phyloP scores from a whole-genome alignment of 306 rosid genomes.

The Begonia peltatifolia region DNA sequence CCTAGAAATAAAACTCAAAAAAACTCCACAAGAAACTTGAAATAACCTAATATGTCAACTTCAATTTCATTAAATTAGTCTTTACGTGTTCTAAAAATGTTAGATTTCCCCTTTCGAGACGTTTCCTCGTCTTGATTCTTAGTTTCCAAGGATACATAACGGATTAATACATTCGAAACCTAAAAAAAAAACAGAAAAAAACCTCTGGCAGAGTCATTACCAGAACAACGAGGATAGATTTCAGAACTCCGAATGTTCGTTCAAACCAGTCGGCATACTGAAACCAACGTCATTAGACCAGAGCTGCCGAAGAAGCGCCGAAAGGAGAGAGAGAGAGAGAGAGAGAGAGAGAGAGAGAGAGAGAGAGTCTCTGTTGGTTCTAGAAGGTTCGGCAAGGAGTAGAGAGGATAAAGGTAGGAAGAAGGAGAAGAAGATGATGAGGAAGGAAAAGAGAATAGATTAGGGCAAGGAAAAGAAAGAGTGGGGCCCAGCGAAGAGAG shows the following conservation, averaged over 20 bases:
- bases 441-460: background rate
- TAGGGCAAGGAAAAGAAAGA: background rate
- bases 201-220: background rate
- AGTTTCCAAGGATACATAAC: no score
- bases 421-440: slow-evolving; percentile 14
- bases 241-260: background rate
- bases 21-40: background rate
- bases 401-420: slow-evolving; percentile 11
- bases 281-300: slow-evolving; percentile 3
- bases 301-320: background rate
- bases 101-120: background rate
- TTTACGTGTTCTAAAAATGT: background rate
- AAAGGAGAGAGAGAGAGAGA: slow-evolving; percentile 1
- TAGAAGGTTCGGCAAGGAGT: slow-evolving; percentile 58
- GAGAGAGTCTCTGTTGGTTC: slow-evolving; percentile 33
- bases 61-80: background rate
- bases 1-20: background rate
- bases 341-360: slow-evolving; percentile 12
- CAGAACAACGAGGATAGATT: background rate
- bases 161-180: background rate
- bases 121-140: no score
- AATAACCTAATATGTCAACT: background rate
- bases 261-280: slow-evolving; percentile 1
- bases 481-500: slow-evolving; percentile 20
- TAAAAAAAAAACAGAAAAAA: background rate